These are phyloP conservation scores for Podila epicladia DNA, from an alignment of 192 early-diverging fungal genomes.

Conservation along the genomic window DNA sequence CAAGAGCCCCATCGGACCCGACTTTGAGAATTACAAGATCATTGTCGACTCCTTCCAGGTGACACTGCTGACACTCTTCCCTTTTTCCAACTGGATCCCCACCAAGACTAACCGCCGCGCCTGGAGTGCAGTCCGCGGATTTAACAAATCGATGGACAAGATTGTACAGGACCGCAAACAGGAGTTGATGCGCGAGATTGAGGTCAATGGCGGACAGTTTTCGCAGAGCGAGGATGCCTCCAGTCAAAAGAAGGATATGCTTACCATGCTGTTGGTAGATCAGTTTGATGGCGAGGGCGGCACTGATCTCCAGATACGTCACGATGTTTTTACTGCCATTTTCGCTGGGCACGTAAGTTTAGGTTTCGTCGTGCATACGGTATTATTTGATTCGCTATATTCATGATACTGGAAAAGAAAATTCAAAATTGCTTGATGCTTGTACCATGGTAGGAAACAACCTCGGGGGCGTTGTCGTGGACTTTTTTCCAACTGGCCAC, in stretches of 20 bases:
- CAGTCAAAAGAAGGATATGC: slow-evolving; percentile 47
- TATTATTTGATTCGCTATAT: too few species aligned
- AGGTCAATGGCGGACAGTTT: slow-evolving; percentile 24
- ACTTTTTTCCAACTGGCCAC: slow-evolving; percentile 52
- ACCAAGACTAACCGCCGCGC: slow-evolving; percentile 36
- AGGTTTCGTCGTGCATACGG: background rate
- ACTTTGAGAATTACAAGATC: slow-evolving; percentile 40
- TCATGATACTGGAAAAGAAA: background rate
- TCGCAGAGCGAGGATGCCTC: slow-evolving; percentile 15
- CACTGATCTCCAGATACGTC: slow-evolving; percentile 32
- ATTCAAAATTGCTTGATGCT: background rate
- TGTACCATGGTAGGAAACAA: slow-evolving; percentile 49
- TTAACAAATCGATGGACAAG: slow-evolving; percentile 19
- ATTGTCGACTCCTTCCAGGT: slow-evolving; percentile 48
- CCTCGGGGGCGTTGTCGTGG: slow-evolving; percentile 61
- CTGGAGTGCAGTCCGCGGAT: slow-evolving; percentile 29
- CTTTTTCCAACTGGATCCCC: slow-evolving; percentile 45
- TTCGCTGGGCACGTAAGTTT: slow-evolving; percentile 45
- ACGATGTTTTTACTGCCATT: slow-evolving; percentile 35
- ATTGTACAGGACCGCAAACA: slow-evolving; percentile 33
- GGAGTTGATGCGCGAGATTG: slow-evolving; percentile 17
- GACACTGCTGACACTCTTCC: slow-evolving; percentile 23
- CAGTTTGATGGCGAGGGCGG: slow-evolving; percentile 21
- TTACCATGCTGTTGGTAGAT: slow-evolving; percentile 42
- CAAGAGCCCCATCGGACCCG: slow-evolving; percentile 23